Evolutionary conservation across 1,139 yeast species (phyloP), one percentile per base, ranked within the genome.

Genomic region (Geotrichum candidum): DNA sequence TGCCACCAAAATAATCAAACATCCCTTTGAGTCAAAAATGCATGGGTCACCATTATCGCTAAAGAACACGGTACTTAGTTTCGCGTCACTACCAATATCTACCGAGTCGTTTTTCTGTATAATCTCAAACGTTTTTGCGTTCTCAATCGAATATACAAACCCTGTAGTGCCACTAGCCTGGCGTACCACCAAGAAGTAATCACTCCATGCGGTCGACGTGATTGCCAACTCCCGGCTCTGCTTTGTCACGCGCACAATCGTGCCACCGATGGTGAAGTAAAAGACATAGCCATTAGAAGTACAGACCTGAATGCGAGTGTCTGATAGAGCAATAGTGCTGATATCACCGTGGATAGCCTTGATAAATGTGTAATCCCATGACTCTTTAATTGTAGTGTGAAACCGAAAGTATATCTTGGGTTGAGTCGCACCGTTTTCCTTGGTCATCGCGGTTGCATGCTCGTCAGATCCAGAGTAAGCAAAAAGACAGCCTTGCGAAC

Each of bases 41-140:
- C 95, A 89, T 1, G 99, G 99, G 74, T 92, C 97, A 65, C 88
- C 92, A 56, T 84, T 84, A 64, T 90, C 90, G 73, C 92, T 89
- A 71, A 92, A 92, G 51, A 92, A 77, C 4, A 91, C 87, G 65
- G 88, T 85, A 51, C 84, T 75, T 51, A 74, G 65, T 63, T 61
- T 60, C 7, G 64, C 64, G 35, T 65, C 68, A 0, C 53, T 63
- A 1, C 67, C 65, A 1, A 68, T 67, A 2, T 69, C 61, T 5
- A 79, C 65, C 1, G 68, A 67, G 55, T 76, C 79, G 58, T 76
- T 70, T 60, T 71, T 61, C 75, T 77, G 68, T 75, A 76, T 65
- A 64, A 77, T 57, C 77, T 76, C 66, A 75, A 70, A 71, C 55
- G 72, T 68, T 62, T 64, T 70, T 56, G 70, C 77, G 67, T 74